Conservation (phyloP, 441 rosid species). For the Gossypium laxum region DNA sequence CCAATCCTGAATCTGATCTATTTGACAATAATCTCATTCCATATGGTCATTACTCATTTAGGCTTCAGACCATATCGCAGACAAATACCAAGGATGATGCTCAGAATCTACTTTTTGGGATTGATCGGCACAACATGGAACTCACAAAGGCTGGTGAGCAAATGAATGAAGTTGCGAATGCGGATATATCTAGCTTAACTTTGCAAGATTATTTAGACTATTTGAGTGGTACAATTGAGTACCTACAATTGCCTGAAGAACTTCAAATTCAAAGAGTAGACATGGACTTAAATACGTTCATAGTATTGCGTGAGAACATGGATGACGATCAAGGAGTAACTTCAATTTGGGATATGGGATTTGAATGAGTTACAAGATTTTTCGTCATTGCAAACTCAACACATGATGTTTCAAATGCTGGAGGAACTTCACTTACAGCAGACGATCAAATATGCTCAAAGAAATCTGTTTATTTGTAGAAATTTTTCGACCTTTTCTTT, state of each 20-base stretch:
- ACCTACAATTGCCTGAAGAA: constrained; percentile 5
- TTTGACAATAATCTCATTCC: background rate
- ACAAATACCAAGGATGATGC: background rate
- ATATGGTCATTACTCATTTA: background rate
- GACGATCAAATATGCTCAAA: background rate
- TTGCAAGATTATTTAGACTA: background rate
- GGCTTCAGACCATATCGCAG: background rate
- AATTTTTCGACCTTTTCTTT: no score
- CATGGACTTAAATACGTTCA: background rate
- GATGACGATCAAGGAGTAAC: background rate
- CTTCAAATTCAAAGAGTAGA: constrained; percentile 2
- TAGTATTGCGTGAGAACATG: background rate
- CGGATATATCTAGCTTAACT: background rate
- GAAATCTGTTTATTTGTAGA: background rate
- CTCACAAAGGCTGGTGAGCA: constrained; percentile 8
- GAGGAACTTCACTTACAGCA: background rate
- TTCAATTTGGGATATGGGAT: constrained; percentile 3
- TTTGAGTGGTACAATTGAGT: constrained; percentile 18
- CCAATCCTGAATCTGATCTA: constrained; percentile 12
- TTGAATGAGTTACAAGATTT: background rate
- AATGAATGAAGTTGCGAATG: background rate
- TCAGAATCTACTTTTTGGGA: background rate
- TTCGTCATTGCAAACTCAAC: background rate
- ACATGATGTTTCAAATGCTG: background rate
- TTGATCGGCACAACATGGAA: constrained; percentile 23